These are phyloP conservation scores for Erysimum pusillum DNA, from an alignment of 441 rosid species.

Conservation along the genomic window DNA sequence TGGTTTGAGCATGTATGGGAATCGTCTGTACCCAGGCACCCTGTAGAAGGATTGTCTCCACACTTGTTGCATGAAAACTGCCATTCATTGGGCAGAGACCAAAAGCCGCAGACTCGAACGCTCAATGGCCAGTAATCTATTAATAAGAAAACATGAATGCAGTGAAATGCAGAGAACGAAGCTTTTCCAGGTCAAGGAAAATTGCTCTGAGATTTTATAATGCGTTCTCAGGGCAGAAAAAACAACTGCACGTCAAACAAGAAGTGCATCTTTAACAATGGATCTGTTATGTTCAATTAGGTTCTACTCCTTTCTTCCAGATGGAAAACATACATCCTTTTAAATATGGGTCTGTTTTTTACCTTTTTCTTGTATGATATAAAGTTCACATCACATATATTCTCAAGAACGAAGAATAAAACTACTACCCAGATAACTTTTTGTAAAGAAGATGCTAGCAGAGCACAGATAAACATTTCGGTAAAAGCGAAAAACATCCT, in stretches of 20 bases:
- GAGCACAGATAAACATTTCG: background rate
- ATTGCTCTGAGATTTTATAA: conserved; percentile 2
- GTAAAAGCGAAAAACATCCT: conserved; percentile 4
- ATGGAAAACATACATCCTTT: conserved; percentile 7
- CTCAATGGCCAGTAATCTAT: conserved; percentile 93
- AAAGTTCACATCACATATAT: background rate
- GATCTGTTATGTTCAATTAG: background rate
- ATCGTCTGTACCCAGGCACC: conserved; percentile 41
- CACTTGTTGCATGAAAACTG: conserved; percentile 85
- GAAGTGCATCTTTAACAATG: background rate
- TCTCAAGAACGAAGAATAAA: conserved; percentile 14
- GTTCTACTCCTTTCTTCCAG: background rate
- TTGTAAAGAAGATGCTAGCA: conserved; percentile 10
- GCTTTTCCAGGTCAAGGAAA: conserved; percentile 18
- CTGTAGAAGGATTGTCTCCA: conserved; percentile 54
- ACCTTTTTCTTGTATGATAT: background rate
- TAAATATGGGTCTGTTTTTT: background rate
- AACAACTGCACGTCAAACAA: background rate
- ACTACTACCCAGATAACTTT: background rate
- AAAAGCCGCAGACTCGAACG: conserved; percentile 82
- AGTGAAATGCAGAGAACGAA: conserved; percentile 22
- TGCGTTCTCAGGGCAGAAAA: conserved; percentile 3
- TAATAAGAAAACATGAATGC: conserved; percentile 16
- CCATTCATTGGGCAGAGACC: conserved; percentile 88
- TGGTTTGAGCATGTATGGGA: conserved; percentile 66